Conservation (phyloP, 1,284 basidiomycete genomes). For the Puccinia coronata region DNA sequence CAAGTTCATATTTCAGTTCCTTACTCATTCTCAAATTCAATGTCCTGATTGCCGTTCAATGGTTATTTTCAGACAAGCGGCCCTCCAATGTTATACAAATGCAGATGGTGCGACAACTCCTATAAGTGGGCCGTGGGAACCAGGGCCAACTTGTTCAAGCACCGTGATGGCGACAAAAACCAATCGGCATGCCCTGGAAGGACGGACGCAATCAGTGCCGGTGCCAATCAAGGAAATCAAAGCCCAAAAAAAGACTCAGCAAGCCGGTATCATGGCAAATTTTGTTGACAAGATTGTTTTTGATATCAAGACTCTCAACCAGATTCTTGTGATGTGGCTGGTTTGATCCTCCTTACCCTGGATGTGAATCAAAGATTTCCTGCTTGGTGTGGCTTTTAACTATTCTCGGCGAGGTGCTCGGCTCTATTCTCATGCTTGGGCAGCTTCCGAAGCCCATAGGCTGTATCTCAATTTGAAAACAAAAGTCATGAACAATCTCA, state of each 20-base stretch:
- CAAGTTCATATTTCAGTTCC: background rate
- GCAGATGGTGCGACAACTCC: background rate
- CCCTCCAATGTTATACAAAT: background rate
- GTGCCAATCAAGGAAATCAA: background rate
- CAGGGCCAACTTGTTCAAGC: background rate
- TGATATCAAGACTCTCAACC: background rate
- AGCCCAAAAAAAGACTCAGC: background rate
- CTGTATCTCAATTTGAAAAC: slow-evolving; percentile 1
- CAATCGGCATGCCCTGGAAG: background rate
- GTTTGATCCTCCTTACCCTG: background rate
- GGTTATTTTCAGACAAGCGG: background rate
- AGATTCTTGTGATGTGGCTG: background rate
- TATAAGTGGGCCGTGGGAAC: background rate
- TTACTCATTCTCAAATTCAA: too few species aligned
- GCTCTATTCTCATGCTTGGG: background rate
- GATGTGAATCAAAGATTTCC: background rate
- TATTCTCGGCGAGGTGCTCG: background rate
- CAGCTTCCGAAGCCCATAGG: background rate
- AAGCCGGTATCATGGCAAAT: too few species aligned
- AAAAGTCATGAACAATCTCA: background rate
- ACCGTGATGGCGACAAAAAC: background rate
- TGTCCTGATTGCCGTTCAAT: too few species aligned
- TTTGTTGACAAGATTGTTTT: background rate
- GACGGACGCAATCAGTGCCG: background rate
- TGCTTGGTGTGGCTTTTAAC: background rate